Conservation (phyloP, 805 yeast species). For the Sugiyamaella lignohabitans region DNA sequence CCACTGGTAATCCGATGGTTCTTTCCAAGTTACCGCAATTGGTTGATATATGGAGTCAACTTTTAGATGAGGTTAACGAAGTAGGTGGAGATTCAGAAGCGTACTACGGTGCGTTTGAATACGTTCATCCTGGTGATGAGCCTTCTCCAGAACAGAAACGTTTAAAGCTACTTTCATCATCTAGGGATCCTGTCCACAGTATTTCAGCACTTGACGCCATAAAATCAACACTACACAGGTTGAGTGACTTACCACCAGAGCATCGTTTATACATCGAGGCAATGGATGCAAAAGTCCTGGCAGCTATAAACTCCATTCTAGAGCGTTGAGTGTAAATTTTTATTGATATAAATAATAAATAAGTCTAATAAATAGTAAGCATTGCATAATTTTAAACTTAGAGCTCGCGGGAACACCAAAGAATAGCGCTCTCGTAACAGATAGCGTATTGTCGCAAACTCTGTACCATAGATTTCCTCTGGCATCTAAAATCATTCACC, state of each 20-base stretch:
- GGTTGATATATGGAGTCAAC: conserved; percentile 42
- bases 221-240: conserved; percentile 19
- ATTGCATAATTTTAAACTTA: too few relatives aligned
- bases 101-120: conserved; percentile 21
- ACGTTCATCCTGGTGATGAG: conserved; percentile 10
- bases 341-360: too few relatives aligned
- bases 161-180: conserved; percentile 31
- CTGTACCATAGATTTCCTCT: conserved; percentile 80
- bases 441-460: conserved; percentile 65
- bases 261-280: background rate
- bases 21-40: conserved; percentile 30
- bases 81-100: conserved; percentile 41
- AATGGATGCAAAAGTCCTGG: background rate
- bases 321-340: too few relatives aligned
- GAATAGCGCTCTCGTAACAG: conserved; percentile 57
- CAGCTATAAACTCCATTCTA: background rate
- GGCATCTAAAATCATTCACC: conserved; percentile 62
- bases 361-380: too few relatives aligned
- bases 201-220: conserved; percentile 45
- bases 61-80: conserved; percentile 75
- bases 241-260: background rate
- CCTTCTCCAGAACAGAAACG: conserved; percentile 23
- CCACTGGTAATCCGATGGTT: conserved; percentile 30
- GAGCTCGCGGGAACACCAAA: conserved; percentile 18
- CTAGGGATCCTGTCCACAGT: conserved; percentile 48